These are phyloP conservation scores for Akanthomyces uredinophilus DNA, from an alignment of 2,329 filamentous ascomycete genomes.

Conservation along the genomic window DNA sequence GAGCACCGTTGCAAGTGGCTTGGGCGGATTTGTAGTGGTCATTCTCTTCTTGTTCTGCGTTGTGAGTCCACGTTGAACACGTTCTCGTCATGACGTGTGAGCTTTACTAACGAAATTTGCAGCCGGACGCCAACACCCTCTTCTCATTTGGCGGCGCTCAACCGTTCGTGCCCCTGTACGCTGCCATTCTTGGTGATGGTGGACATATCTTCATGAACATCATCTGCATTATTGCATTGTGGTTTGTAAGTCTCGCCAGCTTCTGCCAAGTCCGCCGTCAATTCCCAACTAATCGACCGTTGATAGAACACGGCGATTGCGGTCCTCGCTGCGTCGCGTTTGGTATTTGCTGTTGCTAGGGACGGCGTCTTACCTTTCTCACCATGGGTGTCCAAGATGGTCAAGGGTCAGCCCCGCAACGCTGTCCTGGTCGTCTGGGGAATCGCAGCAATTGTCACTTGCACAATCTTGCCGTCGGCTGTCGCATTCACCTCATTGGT, in stretches of 20 bases:
- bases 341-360: constrained; percentile 58
- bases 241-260: constrained; percentile 39
- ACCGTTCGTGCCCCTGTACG: constrained; percentile 55
- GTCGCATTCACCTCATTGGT: constrained; percentile 51
- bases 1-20: constrained; percentile 51
- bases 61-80: constrained; percentile 26
- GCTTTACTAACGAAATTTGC: background rate
- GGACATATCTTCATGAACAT: constrained; percentile 58
- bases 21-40: constrained; percentile 50
- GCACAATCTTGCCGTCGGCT: constrained; percentile 52
- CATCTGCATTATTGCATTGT: constrained; percentile 45
- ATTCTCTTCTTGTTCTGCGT: constrained; percentile 56
- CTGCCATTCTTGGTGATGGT: constrained; percentile 48
- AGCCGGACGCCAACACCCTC: constrained; percentile 47
- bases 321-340: constrained; percentile 53
- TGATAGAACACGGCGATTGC: constrained; percentile 53
- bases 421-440: constrained; percentile 55
- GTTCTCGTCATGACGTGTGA: background rate
- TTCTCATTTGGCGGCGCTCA: constrained; percentile 51
- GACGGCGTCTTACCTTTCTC: constrained; percentile 58
- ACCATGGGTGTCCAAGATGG: constrained; percentile 50
- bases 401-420: constrained; percentile 53
- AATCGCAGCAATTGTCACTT: constrained; percentile 49
- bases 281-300: background rate
- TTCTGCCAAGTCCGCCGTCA: background rate